Base-by-base conservation (phyloP, 352 stramenopile species). In the Albugo laibachii region DNA sequence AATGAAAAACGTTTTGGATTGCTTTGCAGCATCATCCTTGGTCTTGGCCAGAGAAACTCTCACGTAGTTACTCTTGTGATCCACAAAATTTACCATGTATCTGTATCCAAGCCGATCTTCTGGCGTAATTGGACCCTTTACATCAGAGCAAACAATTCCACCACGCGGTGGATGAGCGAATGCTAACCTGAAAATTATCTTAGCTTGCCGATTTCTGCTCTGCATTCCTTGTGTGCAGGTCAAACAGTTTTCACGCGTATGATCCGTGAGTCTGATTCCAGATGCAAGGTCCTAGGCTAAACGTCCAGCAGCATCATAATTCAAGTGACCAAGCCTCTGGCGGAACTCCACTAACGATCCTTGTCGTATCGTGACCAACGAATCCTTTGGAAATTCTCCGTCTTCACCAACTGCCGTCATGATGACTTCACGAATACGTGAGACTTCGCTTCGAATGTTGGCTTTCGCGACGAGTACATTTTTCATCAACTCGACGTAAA, bases 51-150 rank as follows among this genome's bases (percentile, higher is more conserved):
- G 8, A 8, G 8, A 43, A 21, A 43, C 38, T 8, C 8, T 2
- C 3, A 24, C 38, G 38, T 21, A 43, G 8, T 43, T 43, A 19
- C 16, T 43, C 8, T 43, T 21, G 38, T 43, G 8, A 43, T 43
- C 38, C 16, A 43, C 38, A 24, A 43, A 43, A 43, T 43, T 43
- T 8, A 43, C 19, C 38, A 43, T 43, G 38, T 43, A 43, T 8
- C 38, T 3, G 2, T 8, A 3, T 19, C 38, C 38, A 24, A 21
- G 16, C 8, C 38, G 38, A 24, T 43, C 38, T 19, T 8, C 8
- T 8, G 38, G 16, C 8, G 38, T 43, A 19, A 43, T 3, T 19
- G 38, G 16, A 8, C 38, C 38, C 38, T 43, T 10, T 19, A 24
- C 2, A 8, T 43, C 38, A 19, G 38, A 43, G 38, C 38, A 43